These are phyloP conservation scores for Rhodotorula mucilaginosa DNA, from an alignment of 1,284 basidiomycete genomes.

Conservation along the genomic window DNA sequence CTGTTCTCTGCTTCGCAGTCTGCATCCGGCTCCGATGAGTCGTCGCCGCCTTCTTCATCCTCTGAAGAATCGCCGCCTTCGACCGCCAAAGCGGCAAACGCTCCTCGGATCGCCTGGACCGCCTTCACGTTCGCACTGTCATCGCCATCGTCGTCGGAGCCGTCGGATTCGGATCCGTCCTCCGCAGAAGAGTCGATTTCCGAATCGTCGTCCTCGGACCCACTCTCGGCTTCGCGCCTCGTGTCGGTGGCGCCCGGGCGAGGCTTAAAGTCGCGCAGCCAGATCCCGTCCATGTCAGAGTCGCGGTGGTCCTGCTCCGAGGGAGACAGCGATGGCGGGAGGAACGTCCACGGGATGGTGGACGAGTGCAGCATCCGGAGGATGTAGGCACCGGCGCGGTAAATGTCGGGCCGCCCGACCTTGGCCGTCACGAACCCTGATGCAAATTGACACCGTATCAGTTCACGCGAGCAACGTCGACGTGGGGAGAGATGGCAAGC, in stretches of 20 bases:
- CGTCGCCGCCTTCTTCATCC: constrained; percentile 45
- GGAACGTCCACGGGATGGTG: constrained; percentile 42
- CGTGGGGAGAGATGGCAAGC: neutral
- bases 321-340: constrained; percentile 9
- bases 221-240: constrained; percentile 43
- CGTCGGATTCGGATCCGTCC: constrained; percentile 45
- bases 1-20: constrained; percentile 1
- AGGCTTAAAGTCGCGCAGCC: constrained; percentile 57
- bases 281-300: constrained; percentile 38
- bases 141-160: constrained; percentile 43
- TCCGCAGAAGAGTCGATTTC: constrained; percentile 37
- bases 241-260: constrained; percentile 60
- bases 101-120: constrained; percentile 43
- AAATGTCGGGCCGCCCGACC: constrained; percentile 78
- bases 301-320: constrained; percentile 17
- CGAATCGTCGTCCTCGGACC: constrained; percentile 39
- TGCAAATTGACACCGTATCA: neutral
- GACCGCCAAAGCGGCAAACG: constrained; percentile 49
- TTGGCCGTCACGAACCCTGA: constrained; percentile 68
- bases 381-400: constrained; percentile 80
- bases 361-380: constrained; percentile 44
- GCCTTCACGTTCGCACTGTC: constrained; percentile 27
- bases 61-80: constrained; percentile 49
- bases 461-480: neutral
- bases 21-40: constrained; percentile 46